These are phyloP conservation scores for Tricholoma sp. DNA, from an alignment of 768 basidiomycete genomes.

Conservation along the genomic window DNA sequence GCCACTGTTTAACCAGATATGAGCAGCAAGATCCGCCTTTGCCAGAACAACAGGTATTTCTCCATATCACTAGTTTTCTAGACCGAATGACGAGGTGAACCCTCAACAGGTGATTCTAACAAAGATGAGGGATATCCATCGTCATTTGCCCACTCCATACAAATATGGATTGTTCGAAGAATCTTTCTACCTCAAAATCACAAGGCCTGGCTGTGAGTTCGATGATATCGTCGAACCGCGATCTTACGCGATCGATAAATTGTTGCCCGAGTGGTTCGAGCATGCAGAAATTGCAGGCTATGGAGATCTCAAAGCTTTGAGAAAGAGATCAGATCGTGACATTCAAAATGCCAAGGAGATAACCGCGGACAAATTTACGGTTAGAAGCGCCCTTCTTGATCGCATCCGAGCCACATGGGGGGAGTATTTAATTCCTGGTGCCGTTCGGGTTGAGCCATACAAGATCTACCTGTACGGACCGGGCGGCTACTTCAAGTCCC, in stretches of 20 bases:
- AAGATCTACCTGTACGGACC: conserved; percentile 27
- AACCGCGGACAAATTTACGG: background rate
- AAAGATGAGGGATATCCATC: background rate
- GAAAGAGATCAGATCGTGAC: background rate
- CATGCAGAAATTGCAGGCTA: conserved; percentile 5
- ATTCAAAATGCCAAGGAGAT: conserved; percentile 6
- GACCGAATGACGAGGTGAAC: background rate
- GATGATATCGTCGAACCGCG: conserved; percentile 7
- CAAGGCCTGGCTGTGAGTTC: conserved; percentile 8
- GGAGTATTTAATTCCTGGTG: conserved; percentile 14
- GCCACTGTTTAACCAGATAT: conserved; percentile 1
- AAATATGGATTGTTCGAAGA: background rate
- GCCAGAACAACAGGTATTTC: background rate
- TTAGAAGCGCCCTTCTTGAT: conserved; percentile 3
- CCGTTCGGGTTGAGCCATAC: conserved; percentile 23
- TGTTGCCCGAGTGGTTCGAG: background rate
- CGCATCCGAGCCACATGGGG: background rate
- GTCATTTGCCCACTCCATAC: background rate
- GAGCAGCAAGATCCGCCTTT: background rate
- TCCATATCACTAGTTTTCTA: background rate
- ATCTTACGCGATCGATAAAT: conserved; percentile 2
- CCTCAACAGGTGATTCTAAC: background rate
- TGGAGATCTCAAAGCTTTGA: background rate
- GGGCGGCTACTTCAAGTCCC: conserved; percentile 21
- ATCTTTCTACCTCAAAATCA: conserved; percentile 11